These are phyloP conservation scores for Tympanopsis confertula DNA, from an alignment of 2,329 filamentous ascomycete genomes.

Conservation along the genomic window DNA sequence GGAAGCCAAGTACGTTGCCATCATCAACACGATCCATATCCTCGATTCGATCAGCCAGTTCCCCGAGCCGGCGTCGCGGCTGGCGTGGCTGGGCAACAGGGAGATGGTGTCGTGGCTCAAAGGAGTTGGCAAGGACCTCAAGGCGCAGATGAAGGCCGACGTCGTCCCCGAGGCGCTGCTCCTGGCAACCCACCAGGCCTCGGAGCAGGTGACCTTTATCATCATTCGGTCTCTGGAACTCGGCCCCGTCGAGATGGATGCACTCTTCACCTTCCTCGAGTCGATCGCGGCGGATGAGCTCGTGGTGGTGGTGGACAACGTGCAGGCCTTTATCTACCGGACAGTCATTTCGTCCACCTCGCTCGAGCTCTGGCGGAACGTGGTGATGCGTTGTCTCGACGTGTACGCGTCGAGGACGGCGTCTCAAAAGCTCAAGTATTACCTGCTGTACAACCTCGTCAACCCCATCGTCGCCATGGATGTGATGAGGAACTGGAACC, in stretches of 20 bases:
- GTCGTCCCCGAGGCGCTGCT: constrained; percentile 62
- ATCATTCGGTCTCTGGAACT: constrained; percentile 70
- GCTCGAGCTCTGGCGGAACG: constrained; percentile 74
- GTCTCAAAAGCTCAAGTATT: constrained; percentile 83
- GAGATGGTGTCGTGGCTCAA: constrained; percentile 49
- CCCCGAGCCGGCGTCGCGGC: constrained; percentile 33
- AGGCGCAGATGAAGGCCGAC: constrained; percentile 59
- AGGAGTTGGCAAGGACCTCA: constrained; percentile 64
- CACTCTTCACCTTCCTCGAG: constrained; percentile 75
- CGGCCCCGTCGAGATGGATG: constrained; percentile 66
- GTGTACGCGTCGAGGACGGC: constrained; percentile 69
- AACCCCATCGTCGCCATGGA: constrained; percentile 97
- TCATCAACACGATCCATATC: constrained; percentile 80
- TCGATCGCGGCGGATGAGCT: constrained; percentile 74
- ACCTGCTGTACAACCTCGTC: constrained; percentile 79
- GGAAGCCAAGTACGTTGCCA: constrained; percentile 56
- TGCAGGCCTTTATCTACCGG: constrained; percentile 75
- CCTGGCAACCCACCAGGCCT: constrained; percentile 76
- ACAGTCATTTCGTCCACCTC: constrained; percentile 75
- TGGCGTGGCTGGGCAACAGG: constrained; percentile 61
- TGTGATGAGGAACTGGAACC: constrained; percentile 66
- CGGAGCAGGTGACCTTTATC: constrained; percentile 76
- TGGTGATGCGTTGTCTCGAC: constrained; percentile 78
- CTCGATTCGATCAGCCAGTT: constrained; percentile 67
- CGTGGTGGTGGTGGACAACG: constrained; percentile 59